Percentiles rank a stretch among this genome's conserved stretches.
These are phyloP conservation scores for Petunia hybrid DNA, from an alignment of 305 asterid species.

Conservation along the genomic window DNA sequence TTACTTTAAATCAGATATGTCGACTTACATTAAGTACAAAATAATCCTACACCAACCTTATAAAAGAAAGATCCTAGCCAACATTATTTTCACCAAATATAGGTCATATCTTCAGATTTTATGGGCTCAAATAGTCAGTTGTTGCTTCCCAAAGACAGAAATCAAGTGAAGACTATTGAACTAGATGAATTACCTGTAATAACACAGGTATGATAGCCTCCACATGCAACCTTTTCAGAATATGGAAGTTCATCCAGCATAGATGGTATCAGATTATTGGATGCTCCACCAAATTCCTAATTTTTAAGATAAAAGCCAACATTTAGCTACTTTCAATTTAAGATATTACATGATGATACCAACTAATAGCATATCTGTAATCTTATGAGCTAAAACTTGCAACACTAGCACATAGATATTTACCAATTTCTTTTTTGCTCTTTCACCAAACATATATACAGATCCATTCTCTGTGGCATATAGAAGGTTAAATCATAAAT, in stretches of 20 bases:
- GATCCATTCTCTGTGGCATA: slow-evolving; percentile 73
- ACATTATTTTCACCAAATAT: not conserved
- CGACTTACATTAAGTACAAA: slow-evolving; percentile 14
- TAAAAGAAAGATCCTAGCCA: not conserved
- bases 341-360: not conserved
- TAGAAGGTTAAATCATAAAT: slow-evolving; percentile 40
- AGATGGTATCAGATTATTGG: slow-evolving; percentile 63
- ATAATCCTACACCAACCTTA: slow-evolving; percentile 6
- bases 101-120: slow-evolving; percentile 4
- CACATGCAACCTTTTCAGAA: slow-evolving; percentile 82
- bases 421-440: slow-evolving; percentile 78
- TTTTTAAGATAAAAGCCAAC: slow-evolving; percentile 29
- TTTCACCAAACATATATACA: slow-evolving; percentile 87
- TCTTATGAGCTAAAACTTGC: slow-evolving; percentile 29
- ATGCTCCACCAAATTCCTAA: slow-evolving; percentile 79
- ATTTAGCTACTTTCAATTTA: slow-evolving; percentile 5
- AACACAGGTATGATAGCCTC: slow-evolving; percentile 96
- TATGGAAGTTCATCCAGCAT: slow-evolving; percentile 60
- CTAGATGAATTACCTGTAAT: slow-evolving; percentile 63
- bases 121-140: slow-evolving; percentile 9
- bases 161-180: slow-evolving; percentile 29
- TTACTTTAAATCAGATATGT: not conserved
- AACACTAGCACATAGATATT: slow-evolving; percentile 32
- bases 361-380: not conserved
- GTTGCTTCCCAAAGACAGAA: slow-evolving; percentile 23